Conservation (phyloP, 805 yeast species). For the Candida easanensis region DNA sequence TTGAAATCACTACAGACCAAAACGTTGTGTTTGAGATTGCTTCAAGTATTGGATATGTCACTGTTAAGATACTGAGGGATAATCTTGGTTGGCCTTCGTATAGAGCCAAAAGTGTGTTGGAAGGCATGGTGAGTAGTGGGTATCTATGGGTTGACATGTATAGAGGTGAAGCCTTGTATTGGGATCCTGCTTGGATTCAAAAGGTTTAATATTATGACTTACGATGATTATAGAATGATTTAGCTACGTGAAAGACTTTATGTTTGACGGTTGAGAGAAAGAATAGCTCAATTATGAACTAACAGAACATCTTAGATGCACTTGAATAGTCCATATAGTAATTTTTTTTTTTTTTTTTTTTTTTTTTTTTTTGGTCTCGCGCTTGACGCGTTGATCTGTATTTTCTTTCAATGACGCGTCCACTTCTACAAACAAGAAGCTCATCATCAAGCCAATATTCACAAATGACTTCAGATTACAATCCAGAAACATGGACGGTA, state of each 20-base stretch:
- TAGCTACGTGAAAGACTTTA: too few species aligned
- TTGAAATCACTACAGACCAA: conserved; percentile 66
- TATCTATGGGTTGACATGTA: conserved; percentile 77
- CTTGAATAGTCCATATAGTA: too few species aligned
- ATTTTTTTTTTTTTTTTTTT: too few species aligned
- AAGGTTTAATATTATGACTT: background rate
- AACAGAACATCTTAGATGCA: too few species aligned
- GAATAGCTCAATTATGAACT: too few species aligned
- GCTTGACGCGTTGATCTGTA: too few species aligned
- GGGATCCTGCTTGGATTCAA: conserved; percentile 75
- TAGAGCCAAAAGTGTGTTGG: conserved; percentile 60
- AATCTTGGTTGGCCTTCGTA: conserved; percentile 73
- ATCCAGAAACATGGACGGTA: conserved; percentile 72
- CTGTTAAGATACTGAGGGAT: conserved; percentile 59
- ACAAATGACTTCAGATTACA: conserved; percentile 39
- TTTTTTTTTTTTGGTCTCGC: too few species aligned
- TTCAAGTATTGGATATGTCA: conserved; percentile 72
- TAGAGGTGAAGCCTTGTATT: conserved; percentile 46
- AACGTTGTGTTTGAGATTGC: conserved; percentile 70
- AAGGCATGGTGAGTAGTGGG: conserved; percentile 80
- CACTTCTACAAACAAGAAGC: too few species aligned
- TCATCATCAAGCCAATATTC: background rate
- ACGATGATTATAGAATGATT: too few species aligned
- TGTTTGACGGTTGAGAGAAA: too few species aligned
- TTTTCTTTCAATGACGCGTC: too few species aligned